These are phyloP conservation scores for Trametes gibbosa DNA, from an alignment of 768 basidiomycete species.

Conservation along the genomic window DNA sequence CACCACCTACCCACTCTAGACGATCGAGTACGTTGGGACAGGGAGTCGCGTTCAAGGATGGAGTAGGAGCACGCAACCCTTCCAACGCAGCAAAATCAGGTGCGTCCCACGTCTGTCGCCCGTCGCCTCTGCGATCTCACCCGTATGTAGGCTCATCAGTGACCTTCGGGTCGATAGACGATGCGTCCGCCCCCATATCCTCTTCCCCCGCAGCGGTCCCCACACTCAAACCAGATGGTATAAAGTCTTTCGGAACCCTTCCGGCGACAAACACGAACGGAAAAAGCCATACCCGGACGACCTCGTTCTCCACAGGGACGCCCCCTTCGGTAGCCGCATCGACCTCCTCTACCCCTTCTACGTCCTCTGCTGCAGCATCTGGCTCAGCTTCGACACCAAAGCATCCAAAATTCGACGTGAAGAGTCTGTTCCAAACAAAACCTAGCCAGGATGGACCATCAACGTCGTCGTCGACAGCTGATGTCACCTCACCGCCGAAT, in stretches of 20 bases:
- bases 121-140: conserved; percentile 5
- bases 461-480: conserved; percentile 36
- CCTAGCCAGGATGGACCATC: conserved; percentile 28
- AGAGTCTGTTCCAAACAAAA: conserved; percentile 62
- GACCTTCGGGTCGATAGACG: conserved; percentile 90
- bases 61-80: conserved; percentile 66
- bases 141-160: conserved; percentile 55
- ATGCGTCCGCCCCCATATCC: conserved; percentile 70
- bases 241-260: conserved; percentile 82
- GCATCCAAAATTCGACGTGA: conserved; percentile 48
- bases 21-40: conserved; percentile 74
- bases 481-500: conserved; percentile 55
- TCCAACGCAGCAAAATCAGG: conserved; percentile 69
- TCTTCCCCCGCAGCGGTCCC: conserved; percentile 74
- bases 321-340: conserved; percentile 23
- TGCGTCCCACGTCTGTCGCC: conserved; percentile 29
- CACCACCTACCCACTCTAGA: conserved; percentile 60
- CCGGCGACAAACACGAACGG: conserved; percentile 59
- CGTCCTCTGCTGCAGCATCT: conserved; percentile 25
- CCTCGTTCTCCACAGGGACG: conserved; percentile 37
- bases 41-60: conserved; percentile 75
- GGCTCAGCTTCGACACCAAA: conserved; percentile 33
- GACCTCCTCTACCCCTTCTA: conserved; percentile 29
- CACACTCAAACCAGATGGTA: conserved; percentile 62
- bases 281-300: conserved; percentile 35